Evolutionary conservation across 1,284 basidiomycete genomes (phyloP).

Genomic region (Macrocystidia cucumis): DNA sequence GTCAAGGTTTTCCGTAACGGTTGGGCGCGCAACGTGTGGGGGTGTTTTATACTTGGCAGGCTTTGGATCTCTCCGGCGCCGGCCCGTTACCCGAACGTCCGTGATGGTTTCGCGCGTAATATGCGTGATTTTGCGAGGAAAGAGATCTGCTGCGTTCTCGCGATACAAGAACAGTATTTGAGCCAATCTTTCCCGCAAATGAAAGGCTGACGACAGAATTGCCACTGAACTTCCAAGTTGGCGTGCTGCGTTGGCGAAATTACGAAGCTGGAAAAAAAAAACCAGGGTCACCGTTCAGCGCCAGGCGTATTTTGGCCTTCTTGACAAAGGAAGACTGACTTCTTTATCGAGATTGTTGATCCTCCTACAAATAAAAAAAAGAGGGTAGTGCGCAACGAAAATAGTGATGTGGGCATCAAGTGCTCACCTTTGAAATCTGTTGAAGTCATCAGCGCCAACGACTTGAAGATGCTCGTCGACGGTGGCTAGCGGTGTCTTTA

Average conservation of each 20-base stretch:
- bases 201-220: constrained; percentile 62
- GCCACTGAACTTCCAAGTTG: constrained; percentile 67
- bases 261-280: constrained; percentile 43
- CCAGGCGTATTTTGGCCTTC: background rate
- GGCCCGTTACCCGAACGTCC: constrained; percentile 22
- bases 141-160: constrained; percentile 64
- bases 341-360: constrained; percentile 60
- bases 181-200: constrained; percentile 58
- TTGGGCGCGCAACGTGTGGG: constrained; percentile 43
- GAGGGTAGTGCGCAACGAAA: constrained; percentile 3
- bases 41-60: constrained; percentile 26
- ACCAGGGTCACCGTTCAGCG: constrained; percentile 4
- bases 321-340: constrained; percentile 23
- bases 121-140: constrained; percentile 51
- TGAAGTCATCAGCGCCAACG: constrained; percentile 54
- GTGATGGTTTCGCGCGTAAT: constrained; percentile 30
- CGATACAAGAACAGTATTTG: constrained; percentile 60
- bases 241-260: constrained; percentile 66
- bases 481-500: constrained; percentile 31
- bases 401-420: constrained; percentile 3
- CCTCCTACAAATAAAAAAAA: constrained; percentile 26
- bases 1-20: constrained; percentile 47
- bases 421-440: constrained; percentile 49
- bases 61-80: constrained; percentile 20
- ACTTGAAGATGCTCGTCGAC: constrained; percentile 62